A percentile compares a stretch with the other conserved stretches of the same genome.
phyloP scores from a whole-genome alignment of 2,329 filamentous ascomycete genomes.

The Exophiala xenobiotica region DNA sequence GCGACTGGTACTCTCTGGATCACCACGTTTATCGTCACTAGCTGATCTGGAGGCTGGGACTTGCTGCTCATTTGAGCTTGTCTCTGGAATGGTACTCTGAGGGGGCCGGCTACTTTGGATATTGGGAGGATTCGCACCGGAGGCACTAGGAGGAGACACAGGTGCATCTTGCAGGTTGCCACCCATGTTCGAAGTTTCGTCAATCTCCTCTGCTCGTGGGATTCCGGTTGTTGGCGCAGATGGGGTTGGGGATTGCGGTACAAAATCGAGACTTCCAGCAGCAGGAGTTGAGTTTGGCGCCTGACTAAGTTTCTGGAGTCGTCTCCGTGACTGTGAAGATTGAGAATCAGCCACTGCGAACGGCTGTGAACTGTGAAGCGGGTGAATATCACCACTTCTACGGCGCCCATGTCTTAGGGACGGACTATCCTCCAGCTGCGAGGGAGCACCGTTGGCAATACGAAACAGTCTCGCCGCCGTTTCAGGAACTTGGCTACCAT shows the following conservation, averaged over 20 bases:
- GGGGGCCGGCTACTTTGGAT: slow-evolving; percentile 4
- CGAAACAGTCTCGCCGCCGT: slow-evolving; percentile 31
- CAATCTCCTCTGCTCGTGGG: too few relatives aligned
- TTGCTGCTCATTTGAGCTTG: slow-evolving; percentile 21
- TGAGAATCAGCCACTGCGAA: slow-evolving; percentile 29
- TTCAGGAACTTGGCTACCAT: slow-evolving; percentile 32
- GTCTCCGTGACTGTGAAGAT: slow-evolving; percentile 15
- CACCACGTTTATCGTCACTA: neutral
- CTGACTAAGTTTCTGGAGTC: neutral
- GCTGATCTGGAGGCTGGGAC: neutral
- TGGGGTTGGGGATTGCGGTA: slow-evolving; percentile 24
- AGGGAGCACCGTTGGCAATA: slow-evolving; percentile 5
- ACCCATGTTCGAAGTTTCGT: too few relatives aligned
- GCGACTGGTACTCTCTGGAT: slow-evolving; percentile 6
- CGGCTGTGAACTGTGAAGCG: slow-evolving; percentile 12
- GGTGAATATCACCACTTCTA: neutral
- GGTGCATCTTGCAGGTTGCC: too few relatives aligned
- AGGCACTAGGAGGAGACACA: too few relatives aligned
- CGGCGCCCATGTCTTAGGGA: slow-evolving; percentile 12
- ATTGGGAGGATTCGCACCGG: neutral
- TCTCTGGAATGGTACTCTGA: slow-evolving; percentile 23
- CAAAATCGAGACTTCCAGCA: slow-evolving; percentile 21
- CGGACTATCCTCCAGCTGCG: slow-evolving; percentile 22
- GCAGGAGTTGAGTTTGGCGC: slow-evolving; percentile 7
- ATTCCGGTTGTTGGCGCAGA: neutral